Evolutionary conservation across 768 basidiomycete genomes (phyloP).

Genomic region (Psilocybe tampanensis): DNA sequence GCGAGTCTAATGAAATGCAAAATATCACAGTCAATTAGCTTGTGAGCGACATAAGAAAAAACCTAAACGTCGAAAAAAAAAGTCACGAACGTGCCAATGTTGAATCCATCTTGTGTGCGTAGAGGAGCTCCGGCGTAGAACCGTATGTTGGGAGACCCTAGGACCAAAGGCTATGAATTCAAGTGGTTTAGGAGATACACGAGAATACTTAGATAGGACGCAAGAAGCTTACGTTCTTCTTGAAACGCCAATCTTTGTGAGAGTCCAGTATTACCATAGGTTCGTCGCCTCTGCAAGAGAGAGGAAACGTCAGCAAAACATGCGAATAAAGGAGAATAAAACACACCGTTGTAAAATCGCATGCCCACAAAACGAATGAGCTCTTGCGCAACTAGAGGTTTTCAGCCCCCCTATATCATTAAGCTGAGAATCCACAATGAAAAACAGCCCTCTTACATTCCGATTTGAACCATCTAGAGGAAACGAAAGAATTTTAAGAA

Average conservation of each 20-base stretch:
- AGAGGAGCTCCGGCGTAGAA: constrained; percentile 95
- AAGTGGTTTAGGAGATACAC: not conserved
- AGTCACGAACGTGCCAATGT: constrained; percentile 73
- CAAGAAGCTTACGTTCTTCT: constrained; percentile 62
- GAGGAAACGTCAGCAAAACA: not conserved
- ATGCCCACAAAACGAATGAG: constrained; percentile 82
- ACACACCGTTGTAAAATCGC: constrained; percentile 76
- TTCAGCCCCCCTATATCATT: constrained; percentile 47
- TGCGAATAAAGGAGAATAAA: not conserved
- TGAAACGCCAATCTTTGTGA: constrained; percentile 84
- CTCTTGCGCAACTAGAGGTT: constrained; percentile 45
- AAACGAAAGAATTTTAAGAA: not conserved
- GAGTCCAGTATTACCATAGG: constrained; percentile 87
- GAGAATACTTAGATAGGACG: not conserved
- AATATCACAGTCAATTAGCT: no score
- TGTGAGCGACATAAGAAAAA: not conserved
- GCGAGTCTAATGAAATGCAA: constrained; percentile 65
- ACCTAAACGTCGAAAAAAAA: not conserved
- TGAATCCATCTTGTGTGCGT: constrained; percentile 86
- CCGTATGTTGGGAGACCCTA: constrained; percentile 64
- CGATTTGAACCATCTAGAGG: constrained; percentile 82
- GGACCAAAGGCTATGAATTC: constrained; percentile 64
- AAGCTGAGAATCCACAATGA: constrained; percentile 3
- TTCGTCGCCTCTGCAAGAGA: constrained; percentile 66
- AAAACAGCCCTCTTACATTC: constrained; percentile 56